Evolutionary conservation across 176 grass and related monocot genomes (phyloP).

Genomic region (Eremochloa ophiuroides): DNA sequence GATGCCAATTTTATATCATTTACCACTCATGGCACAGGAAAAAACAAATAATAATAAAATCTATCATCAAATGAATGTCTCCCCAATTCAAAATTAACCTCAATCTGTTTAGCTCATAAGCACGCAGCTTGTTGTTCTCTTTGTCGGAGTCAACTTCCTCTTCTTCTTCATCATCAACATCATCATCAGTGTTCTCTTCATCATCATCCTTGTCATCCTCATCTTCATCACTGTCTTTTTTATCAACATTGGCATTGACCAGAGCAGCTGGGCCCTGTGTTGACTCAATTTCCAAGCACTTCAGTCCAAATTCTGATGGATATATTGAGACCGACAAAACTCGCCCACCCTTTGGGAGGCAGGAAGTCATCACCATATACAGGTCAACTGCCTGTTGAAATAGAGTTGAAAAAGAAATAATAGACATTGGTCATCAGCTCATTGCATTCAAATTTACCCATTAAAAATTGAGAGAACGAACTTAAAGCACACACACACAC

Average conservation of each 20-base stretch:
- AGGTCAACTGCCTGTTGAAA: conserved; percentile 73
- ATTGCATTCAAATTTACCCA: neutral
- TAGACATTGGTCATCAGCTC: neutral
- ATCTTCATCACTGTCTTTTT: conserved; percentile 7
- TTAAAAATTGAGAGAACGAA: neutral
- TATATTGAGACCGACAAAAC: conserved; percentile 67
- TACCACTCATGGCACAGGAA: neutral
- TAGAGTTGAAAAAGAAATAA: neutral
- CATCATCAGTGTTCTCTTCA: neutral
- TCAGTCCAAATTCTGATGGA: conserved; percentile 84
- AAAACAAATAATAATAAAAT: neutral
- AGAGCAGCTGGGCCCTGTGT: conserved; percentile 60
- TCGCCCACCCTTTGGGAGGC: conserved; percentile 60
- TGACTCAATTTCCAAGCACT: conserved; percentile 81
- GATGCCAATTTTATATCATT: neutral
- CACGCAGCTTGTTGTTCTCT: conserved; percentile 68
- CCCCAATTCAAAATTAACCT: conserved; percentile 38
- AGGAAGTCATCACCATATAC: conserved; percentile 86
- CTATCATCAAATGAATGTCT: neutral
- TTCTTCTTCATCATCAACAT: conserved; percentile 27
- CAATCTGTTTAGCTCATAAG: conserved; percentile 87
- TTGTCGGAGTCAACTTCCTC: conserved; percentile 39
- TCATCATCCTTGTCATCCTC: neutral
- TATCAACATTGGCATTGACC: conserved; percentile 31
- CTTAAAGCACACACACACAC: neutral